phyloP scores from a whole-genome alignment of 768 basidiomycete genomes.

The Auriscalpium orientale region DNA sequence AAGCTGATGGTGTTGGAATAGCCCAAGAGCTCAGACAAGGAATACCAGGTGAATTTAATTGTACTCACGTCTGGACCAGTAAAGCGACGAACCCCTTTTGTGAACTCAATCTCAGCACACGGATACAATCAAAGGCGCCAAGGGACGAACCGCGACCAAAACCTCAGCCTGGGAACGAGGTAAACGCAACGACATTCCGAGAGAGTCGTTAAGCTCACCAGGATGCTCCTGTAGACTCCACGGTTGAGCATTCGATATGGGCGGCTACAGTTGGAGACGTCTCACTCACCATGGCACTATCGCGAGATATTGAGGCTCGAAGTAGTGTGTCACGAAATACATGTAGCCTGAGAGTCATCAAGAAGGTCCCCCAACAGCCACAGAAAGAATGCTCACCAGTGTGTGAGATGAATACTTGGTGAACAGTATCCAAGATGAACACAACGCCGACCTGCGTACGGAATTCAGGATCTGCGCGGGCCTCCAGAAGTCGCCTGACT shows the following conservation, averaged over 20 bases:
- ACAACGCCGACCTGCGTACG: slow-evolving; percentile 3
- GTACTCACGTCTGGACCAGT: slow-evolving; percentile 45
- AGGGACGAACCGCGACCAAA: slow-evolving; percentile 40
- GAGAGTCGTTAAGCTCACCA: slow-evolving; percentile 14
- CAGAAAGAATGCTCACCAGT: slow-evolving; percentile 5
- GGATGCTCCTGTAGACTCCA: slow-evolving; percentile 35
- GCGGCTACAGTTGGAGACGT: neutral
- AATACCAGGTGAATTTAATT: slow-evolving; percentile 31
- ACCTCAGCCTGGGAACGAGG: slow-evolving; percentile 40
- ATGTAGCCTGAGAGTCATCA: slow-evolving; percentile 35
- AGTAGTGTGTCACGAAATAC: slow-evolving; percentile 46
- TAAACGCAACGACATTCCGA: neutral
- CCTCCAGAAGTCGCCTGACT: too few species aligned
- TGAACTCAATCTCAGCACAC: neutral
- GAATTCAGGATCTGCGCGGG: too few species aligned
- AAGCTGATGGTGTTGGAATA: neutral
- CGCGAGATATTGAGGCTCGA: slow-evolving; percentile 31
- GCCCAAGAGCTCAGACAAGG: slow-evolving; percentile 33
- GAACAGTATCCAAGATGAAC: slow-evolving; percentile 16
- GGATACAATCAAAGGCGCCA: neutral
- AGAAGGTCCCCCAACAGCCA: too few species aligned
- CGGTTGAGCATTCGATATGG: neutral
- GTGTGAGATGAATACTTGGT: slow-evolving; percentile 20
- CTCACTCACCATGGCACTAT: slow-evolving; percentile 36
- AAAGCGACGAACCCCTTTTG: slow-evolving; percentile 47